Evolutionary conservation across 2,329 filamentous ascomycete genomes (phyloP).

Genomic region (Colletotrichum spaethianum): DNA sequence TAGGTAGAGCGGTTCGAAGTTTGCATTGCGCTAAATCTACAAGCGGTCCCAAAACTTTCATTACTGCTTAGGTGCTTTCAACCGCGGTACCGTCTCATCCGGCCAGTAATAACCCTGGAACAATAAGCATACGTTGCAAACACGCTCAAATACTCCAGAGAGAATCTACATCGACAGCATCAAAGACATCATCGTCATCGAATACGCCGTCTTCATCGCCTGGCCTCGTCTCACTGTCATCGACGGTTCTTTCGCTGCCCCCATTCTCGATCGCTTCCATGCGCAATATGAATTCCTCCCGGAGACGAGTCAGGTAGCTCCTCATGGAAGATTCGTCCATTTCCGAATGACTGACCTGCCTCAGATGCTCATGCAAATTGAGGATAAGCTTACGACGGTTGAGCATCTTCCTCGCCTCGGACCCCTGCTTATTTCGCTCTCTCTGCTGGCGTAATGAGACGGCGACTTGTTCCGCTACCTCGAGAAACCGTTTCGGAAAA

Average conservation of each 20-base stretch:
- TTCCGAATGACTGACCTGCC: conserved; percentile 75
- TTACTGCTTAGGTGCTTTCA: not conserved
- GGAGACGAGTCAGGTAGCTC: conserved; percentile 76
- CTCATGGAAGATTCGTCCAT: conserved; percentile 76
- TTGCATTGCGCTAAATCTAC: too few relatives aligned
- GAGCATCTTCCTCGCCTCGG: conserved; percentile 70
- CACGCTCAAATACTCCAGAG: not conserved
- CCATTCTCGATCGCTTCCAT: conserved; percentile 76
- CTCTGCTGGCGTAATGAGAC: conserved; percentile 71
- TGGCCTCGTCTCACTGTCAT: not conserved
- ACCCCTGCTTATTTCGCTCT: conserved; percentile 71
- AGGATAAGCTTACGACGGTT: conserved; percentile 81
- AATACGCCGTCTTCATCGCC: not conserved
- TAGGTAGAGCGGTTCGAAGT: not conserved
- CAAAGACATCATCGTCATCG: conserved; percentile 26
- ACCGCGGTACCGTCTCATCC: too few relatives aligned
- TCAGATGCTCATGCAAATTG: conserved; percentile 79
- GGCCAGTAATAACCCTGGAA: not conserved
- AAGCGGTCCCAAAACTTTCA: too few relatives aligned
- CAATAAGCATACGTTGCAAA: fast-evolving
- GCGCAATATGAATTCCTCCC: conserved; percentile 79
- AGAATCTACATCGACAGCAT: conserved; percentile 3
- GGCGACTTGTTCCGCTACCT: conserved; percentile 77
- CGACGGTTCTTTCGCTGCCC: not conserved
- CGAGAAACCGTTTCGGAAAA: conserved; percentile 77